Evolutionary conservation across 768 basidiomycete species (phyloP).

Genomic region (Polyporus arcularius): DNA sequence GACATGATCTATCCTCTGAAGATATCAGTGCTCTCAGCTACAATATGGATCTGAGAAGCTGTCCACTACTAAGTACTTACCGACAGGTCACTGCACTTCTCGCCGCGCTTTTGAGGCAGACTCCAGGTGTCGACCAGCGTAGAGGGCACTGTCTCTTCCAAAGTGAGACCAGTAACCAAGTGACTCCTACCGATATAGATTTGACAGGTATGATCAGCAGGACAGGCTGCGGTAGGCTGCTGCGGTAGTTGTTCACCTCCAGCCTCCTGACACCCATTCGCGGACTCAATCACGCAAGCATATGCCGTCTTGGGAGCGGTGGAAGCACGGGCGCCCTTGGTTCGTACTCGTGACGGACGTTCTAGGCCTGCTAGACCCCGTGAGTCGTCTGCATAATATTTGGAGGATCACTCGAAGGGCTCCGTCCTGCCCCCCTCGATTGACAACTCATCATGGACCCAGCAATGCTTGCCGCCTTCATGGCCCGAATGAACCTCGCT

Average conservation of each 20-base stretch:
- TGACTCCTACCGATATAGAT: background rate
- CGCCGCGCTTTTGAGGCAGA: too few species aligned
- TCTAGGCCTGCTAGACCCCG: background rate
- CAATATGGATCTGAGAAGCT: too few species aligned
- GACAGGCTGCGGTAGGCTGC: too few species aligned
- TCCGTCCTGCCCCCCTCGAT: background rate
- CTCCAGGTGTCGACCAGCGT: background rate
- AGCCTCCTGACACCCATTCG: background rate
- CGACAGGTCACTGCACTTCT: too few species aligned
- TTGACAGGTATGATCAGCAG: slow-evolving; percentile 5
- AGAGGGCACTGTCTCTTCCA: slow-evolving; percentile 4
- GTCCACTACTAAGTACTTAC: too few species aligned
- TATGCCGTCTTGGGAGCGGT: background rate
- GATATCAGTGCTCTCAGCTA: too few species aligned
- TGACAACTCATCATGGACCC: slow-evolving; percentile 2
- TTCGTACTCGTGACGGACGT: background rate
- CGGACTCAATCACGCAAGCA: slow-evolving; percentile 14
- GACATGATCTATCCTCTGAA: too few species aligned
- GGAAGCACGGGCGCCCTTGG: background rate
- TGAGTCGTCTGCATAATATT: background rate
- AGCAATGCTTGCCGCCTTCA: background rate
- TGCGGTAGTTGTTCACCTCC: too few species aligned
- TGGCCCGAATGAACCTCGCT: background rate
- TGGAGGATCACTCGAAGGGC: background rate
- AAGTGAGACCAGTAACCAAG: background rate